phyloP scores from a whole-genome alignment of 371 early-diverging fungal genomes.

The Batkoa obscura region DNA sequence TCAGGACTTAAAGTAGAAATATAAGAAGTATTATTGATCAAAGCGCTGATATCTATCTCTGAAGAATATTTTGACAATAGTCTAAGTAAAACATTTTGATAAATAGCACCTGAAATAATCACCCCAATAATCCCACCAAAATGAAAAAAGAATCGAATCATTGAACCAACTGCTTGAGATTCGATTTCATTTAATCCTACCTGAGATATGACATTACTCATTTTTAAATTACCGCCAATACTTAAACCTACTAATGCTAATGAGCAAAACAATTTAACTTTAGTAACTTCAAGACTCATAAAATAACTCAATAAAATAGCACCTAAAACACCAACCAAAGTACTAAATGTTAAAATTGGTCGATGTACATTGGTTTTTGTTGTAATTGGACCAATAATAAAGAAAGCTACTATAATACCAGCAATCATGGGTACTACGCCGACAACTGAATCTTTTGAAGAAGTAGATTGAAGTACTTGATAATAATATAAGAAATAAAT shows the following conservation, averaged over 20 bases:
- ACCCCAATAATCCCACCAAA: conserved; percentile 52
- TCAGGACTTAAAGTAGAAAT: no score
- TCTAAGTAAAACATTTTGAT: conserved; percentile 14
- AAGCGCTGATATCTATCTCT: no score
- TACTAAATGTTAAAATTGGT: conserved; percentile 26
- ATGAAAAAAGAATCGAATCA: conserved; percentile 29
- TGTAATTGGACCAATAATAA: conserved; percentile 27
- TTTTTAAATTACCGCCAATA: conserved; percentile 38
- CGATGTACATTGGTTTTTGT: conserved; percentile 23
- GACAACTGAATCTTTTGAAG: conserved; percentile 36
- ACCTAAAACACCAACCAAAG: conserved; percentile 21
- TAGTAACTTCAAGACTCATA: conserved; percentile 11
- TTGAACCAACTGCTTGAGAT: conserved; percentile 41
- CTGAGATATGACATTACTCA: conserved; percentile 33
- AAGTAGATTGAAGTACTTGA: conserved; percentile 17
- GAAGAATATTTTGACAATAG: no score
- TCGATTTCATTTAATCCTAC: conserved; percentile 21
- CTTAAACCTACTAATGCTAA: conserved; percentile 29
- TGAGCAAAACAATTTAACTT: conserved; percentile 20
- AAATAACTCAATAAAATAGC: conserved; percentile 24
- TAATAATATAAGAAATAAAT: conserved; percentile 48
- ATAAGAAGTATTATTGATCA: no score
- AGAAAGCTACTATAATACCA: conserved; percentile 24
- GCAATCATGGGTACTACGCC: conserved; percentile 42
- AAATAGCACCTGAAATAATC: conserved; percentile 29